phyloP scores from a whole-genome alignment of 1,284 basidiomycete genomes.

The Pyrrhoderma lamaoense region DNA sequence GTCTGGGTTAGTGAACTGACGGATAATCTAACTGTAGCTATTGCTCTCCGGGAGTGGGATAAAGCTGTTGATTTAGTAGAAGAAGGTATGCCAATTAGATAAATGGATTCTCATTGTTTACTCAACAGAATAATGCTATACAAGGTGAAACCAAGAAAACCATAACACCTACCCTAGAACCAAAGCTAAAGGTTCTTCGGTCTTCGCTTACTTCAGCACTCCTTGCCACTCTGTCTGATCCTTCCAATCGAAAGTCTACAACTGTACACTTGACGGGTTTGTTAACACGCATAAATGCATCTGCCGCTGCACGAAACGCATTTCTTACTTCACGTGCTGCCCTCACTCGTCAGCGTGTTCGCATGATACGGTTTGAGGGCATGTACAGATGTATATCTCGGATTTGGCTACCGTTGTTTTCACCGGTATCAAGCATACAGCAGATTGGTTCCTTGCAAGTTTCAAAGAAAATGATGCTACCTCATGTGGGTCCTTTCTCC shows the following conservation, averaged over 20 bases:
- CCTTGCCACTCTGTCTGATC: slow-evolving; percentile 65
- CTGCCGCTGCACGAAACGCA: slow-evolving; percentile 72
- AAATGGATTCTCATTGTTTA: neutral
- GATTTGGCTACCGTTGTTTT: slow-evolving; percentile 82
- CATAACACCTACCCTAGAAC: slow-evolving; percentile 44
- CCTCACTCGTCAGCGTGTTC: slow-evolving; percentile 68
- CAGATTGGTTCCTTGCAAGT: slow-evolving; percentile 95
- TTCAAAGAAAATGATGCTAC: slow-evolving; percentile 94
- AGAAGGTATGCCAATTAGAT: slow-evolving; percentile 45
- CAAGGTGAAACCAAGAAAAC: slow-evolving; percentile 58
- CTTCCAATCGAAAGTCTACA: slow-evolving; percentile 71
- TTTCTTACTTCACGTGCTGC: slow-evolving; percentile 78
- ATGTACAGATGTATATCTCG: slow-evolving; percentile 74
- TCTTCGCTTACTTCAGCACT: slow-evolving; percentile 67
- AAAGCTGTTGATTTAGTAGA: slow-evolving; percentile 80
- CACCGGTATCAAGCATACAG: slow-evolving; percentile 88
- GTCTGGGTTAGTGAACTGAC: slow-evolving; percentile 87
- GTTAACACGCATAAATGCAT: slow-evolving; percentile 70
- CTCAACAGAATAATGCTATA: neutral
- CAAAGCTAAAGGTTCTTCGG: slow-evolving; percentile 65
- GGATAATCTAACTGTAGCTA: slow-evolving; percentile 87
- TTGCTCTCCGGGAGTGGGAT: slow-evolving; percentile 86
- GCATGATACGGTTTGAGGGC: slow-evolving; percentile 87
- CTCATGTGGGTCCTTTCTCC: slow-evolving; percentile 52
- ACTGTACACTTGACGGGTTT: slow-evolving; percentile 69